These are phyloP conservation scores for Fragosphaeria purpurea DNA, from an alignment of 2,329 filamentous ascomycete species.

Conservation along the genomic window DNA sequence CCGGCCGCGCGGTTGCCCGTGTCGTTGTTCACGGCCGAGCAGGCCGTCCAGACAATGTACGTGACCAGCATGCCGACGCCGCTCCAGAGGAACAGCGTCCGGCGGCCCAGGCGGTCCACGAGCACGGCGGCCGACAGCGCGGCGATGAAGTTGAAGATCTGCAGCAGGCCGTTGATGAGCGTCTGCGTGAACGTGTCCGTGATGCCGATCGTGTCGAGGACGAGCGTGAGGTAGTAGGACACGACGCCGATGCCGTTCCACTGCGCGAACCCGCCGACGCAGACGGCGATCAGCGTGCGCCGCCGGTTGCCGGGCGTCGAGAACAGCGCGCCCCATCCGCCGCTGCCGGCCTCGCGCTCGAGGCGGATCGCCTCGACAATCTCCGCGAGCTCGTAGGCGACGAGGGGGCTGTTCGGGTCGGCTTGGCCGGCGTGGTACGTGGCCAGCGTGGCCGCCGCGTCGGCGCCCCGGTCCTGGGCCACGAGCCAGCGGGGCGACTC, in stretches of 20 bases:
- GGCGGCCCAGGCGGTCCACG: conserved; percentile 31
- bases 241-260: conserved; percentile 10
- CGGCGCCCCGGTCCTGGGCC: conserved; percentile 35
- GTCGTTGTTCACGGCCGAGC: conserved; percentile 42
- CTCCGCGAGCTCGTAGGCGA: neutral
- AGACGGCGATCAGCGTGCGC: conserved; percentile 6
- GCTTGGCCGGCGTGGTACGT: neutral
- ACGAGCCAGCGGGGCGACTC: conserved; percentile 44
- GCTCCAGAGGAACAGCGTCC: conserved; percentile 30
- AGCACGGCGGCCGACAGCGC: conserved; percentile 27
- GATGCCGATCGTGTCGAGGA: conserved; percentile 26
- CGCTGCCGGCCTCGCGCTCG: neutral
- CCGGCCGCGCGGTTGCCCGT: conserved; percentile 42
- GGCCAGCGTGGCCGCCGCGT: conserved; percentile 32
- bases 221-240: conserved; percentile 25
- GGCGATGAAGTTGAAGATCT: conserved; percentile 25
- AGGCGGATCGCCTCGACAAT: neutral
- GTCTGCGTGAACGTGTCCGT: conserved; percentile 21
- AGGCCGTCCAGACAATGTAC: conserved; percentile 27
- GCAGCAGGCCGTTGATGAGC: conserved; percentile 9
- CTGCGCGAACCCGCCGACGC: conserved; percentile 6
- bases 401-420: neutral
- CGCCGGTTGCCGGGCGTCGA: conserved; percentile 7
- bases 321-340: neutral
- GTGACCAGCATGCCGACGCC: conserved; percentile 22